Conservation (phyloP, 768 basidiomycete species). For the Pleurotus cornucopiae region DNA sequence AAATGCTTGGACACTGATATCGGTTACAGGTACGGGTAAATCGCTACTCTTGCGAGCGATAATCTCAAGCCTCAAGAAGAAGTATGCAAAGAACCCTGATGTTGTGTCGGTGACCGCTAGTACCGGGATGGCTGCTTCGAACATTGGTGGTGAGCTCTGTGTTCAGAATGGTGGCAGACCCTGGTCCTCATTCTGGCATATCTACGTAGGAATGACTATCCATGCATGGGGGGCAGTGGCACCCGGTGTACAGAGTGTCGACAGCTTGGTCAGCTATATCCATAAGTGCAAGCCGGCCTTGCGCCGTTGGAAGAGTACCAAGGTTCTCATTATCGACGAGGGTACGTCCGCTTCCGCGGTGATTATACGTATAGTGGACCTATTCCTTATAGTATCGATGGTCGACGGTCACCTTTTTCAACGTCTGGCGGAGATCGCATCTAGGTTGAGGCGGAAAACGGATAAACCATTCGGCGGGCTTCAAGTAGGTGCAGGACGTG, state of each 20-base stretch:
- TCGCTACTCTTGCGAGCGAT: constrained; percentile 78
- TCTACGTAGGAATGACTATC: constrained; percentile 53
- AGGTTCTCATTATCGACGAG: constrained; percentile 61
- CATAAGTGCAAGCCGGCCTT: constrained; percentile 65
- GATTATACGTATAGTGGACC: constrained; percentile 15
- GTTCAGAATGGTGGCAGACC: neutral
- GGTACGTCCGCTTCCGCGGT: constrained; percentile 24
- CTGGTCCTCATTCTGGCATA: constrained; percentile 21
- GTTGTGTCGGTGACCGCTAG: constrained; percentile 74
- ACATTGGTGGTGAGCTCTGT: constrained; percentile 50
- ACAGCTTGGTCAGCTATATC: constrained; percentile 48
- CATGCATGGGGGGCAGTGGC: constrained; percentile 79
- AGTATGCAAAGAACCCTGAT: constrained; percentile 40
- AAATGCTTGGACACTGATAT: constrained; percentile 32
- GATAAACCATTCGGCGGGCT: constrained; percentile 70
- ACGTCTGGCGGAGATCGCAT: constrained; percentile 60
- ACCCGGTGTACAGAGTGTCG: constrained; percentile 47
- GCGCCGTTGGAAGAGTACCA: constrained; percentile 62
- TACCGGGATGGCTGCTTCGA: constrained; percentile 68
- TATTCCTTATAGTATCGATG: constrained; percentile 63
- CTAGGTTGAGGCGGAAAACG: constrained; percentile 41
- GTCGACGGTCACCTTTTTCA: constrained; percentile 72
- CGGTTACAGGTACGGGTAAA: constrained; percentile 67
- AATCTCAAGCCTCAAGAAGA: constrained; percentile 51
- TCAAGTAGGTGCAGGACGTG: constrained; percentile 37